phyloP scores from a whole-genome alignment of 768 basidiomycete species.

The Phaeolepiota aurea region DNA sequence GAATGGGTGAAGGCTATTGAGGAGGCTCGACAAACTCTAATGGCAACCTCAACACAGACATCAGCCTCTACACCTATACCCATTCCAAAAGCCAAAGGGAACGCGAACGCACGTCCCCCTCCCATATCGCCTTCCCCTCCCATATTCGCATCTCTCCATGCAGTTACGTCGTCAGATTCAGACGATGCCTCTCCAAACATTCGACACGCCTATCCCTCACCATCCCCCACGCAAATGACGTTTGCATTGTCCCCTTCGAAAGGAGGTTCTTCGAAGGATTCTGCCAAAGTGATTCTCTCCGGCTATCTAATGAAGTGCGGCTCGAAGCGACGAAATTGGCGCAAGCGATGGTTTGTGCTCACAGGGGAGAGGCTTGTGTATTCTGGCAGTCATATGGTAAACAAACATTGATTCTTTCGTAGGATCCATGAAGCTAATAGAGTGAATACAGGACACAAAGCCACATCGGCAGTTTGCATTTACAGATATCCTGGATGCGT shows the following conservation, averaged over 20 bases:
- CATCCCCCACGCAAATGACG: constrained; percentile 32
- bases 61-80: constrained; percentile 46
- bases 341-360: constrained; percentile 96
- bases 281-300: constrained; percentile 72
- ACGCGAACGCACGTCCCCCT: constrained; percentile 10
- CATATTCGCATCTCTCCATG: constrained; percentile 31
- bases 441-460: constrained; percentile 85
- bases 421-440: too few species aligned
- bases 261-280: constrained; percentile 36
- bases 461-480: constrained; percentile 83
- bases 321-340: constrained; percentile 87
- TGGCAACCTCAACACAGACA: constrained; percentile 54
- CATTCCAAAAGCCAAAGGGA: constrained; percentile 29
- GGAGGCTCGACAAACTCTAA: constrained; percentile 57
- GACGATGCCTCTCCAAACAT: constrained; percentile 53
- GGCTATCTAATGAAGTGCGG: constrained; percentile 98
- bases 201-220: constrained; percentile 29
- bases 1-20: constrained; percentile 83
- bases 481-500: constrained; percentile 79
- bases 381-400: constrained; percentile 90
- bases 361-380: constrained; percentile 84
- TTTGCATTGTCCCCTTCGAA: constrained; percentile 37
- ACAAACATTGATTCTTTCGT: too few species aligned
- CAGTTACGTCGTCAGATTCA: constrained; percentile 68
- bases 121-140: constrained; percentile 39